Evolutionary conservation across 306 rosid species (phyloP).

Genomic region (Vigna nakashimae): DNA sequence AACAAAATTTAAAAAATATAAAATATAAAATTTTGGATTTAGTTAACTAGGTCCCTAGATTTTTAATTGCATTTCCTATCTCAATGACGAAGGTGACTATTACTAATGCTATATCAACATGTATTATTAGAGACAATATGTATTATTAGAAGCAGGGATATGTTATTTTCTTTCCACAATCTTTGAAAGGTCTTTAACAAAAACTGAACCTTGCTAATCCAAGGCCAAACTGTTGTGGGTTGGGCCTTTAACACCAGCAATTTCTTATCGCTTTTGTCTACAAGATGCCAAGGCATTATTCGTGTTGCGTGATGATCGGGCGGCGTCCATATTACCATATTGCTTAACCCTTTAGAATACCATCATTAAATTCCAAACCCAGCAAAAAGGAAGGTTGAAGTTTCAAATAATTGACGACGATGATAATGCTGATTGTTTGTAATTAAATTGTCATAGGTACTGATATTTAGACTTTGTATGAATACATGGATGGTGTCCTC

Average conservation of each 20-base stretch:
- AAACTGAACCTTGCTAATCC: neutral
- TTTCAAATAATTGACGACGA: neutral
- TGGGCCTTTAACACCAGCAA: constrained; percentile 6
- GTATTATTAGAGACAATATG: neutral
- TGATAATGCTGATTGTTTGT: neutral
- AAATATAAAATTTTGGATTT: too few relatives aligned
- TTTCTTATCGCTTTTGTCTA: constrained; percentile 1
- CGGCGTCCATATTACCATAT: neutral
- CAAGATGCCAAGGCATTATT: neutral
- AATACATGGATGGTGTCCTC: neutral
- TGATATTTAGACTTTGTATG: neutral
- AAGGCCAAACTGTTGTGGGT: neutral
- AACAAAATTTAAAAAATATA: too few relatives aligned
- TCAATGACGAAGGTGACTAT: neutral
- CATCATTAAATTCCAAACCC: neutral
- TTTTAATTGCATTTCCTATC: too few relatives aligned
- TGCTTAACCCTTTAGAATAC: neutral
- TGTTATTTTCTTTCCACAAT: neutral
- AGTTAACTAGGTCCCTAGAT: too few relatives aligned
- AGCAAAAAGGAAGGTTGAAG: too few relatives aligned
- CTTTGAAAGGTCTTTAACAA: neutral
- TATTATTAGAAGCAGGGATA: neutral
- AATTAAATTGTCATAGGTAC: neutral
- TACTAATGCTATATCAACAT: neutral
- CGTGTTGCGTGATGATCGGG: neutral